Base-by-base conservation (phyloP, 1,284 basidiomycete species). In the Ceratobasidium sp. region DNA sequence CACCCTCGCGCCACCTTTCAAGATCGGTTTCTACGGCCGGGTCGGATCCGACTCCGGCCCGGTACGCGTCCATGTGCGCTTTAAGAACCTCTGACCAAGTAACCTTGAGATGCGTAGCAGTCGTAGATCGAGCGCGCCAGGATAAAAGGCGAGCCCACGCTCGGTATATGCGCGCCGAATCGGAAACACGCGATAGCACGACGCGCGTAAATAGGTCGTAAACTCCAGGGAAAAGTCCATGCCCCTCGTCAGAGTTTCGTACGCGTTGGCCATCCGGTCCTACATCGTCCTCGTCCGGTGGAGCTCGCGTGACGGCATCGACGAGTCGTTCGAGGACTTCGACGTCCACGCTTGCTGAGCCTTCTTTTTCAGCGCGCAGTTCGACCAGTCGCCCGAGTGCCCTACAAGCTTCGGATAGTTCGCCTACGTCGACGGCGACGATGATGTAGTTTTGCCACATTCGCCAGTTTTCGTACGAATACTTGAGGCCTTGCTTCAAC, bases 381-480 rank as follows among this genome's bases (percentile, higher is more conserved):
- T 97, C 94, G 42, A 98, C 89, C 37, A 98, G 88, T 5, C 96
- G 91, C 0, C 88, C 88, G 63, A 96, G 87, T 0, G 97, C 97
- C 31, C 94, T 91, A 69, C 90, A 91, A 0, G 96, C 93, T 82
- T 99, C 97, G 8, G 90, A 86, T 58, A 98, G 88, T 83, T 98
- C 94, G 7, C 97, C 97, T 17, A 98, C 93, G 81, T 99, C 96
- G 83, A 98, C 88, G 7, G 94, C 89, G 47, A 99, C 92, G 80
- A 98, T 87, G 93, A 97, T 97, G 86, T 97, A 99, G 86, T 99
- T 99, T 80, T 89, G 88, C 98, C 98, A 99, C 90, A 99, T 97
- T 20, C 95, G 90, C 97, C 97, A 99, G 81, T 97, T 97, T 69
- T 96, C 92, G 83, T 95, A 94, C 68, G 90, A 89, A 82, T 90